These are phyloP conservation scores for Agrocybe pediades DNA, from an alignment of 768 basidiomycete genomes.

Conservation along the genomic window DNA sequence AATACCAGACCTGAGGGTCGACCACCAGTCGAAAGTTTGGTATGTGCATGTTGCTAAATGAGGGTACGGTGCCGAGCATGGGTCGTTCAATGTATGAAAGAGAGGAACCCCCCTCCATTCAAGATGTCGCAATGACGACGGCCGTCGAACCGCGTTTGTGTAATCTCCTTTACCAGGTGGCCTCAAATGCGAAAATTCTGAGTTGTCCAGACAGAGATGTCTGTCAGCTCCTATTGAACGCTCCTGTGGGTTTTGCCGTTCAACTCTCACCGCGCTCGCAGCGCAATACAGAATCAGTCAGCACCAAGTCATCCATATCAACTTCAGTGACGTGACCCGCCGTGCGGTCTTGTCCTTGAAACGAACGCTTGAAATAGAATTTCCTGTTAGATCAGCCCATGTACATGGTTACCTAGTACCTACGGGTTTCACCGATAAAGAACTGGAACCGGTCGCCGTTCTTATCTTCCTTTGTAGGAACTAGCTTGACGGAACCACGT, in stretches of 20 bases:
- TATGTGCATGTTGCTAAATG: neutral
- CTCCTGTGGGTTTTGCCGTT: neutral
- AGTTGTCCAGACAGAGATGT: neutral
- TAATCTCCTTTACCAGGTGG: too few relatives aligned
- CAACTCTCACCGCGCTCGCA: neutral
- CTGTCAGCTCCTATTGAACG: neutral
- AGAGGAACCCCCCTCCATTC: too few relatives aligned
- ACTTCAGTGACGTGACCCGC: neutral
- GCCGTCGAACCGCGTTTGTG: neutral
- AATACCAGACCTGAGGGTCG: constrained; percentile 78
- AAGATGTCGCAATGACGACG: neutral
- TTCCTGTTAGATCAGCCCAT: neutral
- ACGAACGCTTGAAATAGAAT: neutral
- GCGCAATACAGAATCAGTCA: neutral
- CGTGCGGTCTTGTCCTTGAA: neutral
- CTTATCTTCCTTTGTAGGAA: too few relatives aligned
- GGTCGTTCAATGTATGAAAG: neutral
- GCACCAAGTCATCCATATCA: neutral
- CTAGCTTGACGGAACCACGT: too few relatives aligned
- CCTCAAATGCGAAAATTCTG: neutral
- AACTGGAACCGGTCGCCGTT: too few relatives aligned
- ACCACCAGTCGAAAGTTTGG: constrained; percentile 43
- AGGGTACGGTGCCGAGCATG: neutral
- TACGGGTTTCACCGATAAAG: neutral
- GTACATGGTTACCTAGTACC: neutral